These are phyloP conservation scores for Cardiosporidium cionae DNA, from an alignment of 169 alveolate species.

Conservation along the genomic window DNA sequence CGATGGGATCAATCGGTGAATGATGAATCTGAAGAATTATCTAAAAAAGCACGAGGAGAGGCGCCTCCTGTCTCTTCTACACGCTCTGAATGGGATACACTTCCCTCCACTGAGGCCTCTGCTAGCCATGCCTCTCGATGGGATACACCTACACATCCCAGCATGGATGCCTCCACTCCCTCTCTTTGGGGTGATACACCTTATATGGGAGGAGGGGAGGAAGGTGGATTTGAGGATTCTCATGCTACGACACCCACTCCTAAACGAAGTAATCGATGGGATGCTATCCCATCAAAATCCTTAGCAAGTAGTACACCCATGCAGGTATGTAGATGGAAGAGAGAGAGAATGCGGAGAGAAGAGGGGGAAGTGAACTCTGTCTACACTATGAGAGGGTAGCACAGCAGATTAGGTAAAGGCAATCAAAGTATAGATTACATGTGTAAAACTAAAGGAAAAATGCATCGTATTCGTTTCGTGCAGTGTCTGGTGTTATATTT, in stretches of 20 bases:
- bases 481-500: too few relatives aligned
- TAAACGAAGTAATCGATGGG: slow-evolving; percentile 57
- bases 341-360: too few relatives aligned
- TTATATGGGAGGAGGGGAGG: not conserved
- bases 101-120: slow-evolving; percentile 34
- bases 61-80: slow-evolving; percentile 35
- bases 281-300: slow-evolving; percentile 60
- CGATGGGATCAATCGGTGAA: slow-evolving; percentile 25
- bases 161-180: not conserved
- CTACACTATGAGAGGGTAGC: too few relatives aligned
- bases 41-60: slow-evolving; percentile 31
- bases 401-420: too few relatives aligned
- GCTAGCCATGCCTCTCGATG: slow-evolving; percentile 34
- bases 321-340: too few relatives aligned
- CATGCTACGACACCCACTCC: slow-evolving; percentile 16
- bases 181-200: not conserved
- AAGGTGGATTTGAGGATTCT: not conserved
- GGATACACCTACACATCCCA: slow-evolving; percentile 37
- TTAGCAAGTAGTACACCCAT: too few relatives aligned
- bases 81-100: not conserved
- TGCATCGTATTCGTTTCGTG: too few relatives aligned
- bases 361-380: too few relatives aligned
- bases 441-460: too few relatives aligned
- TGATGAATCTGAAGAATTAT: slow-evolving; percentile 16
- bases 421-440: too few relatives aligned